Evolutionary conservation across 2,329 filamentous ascomycete genomes (phyloP), one percentile per base, ranked within the genome.

Genomic region (Scedosporium dehoogii): DNA sequence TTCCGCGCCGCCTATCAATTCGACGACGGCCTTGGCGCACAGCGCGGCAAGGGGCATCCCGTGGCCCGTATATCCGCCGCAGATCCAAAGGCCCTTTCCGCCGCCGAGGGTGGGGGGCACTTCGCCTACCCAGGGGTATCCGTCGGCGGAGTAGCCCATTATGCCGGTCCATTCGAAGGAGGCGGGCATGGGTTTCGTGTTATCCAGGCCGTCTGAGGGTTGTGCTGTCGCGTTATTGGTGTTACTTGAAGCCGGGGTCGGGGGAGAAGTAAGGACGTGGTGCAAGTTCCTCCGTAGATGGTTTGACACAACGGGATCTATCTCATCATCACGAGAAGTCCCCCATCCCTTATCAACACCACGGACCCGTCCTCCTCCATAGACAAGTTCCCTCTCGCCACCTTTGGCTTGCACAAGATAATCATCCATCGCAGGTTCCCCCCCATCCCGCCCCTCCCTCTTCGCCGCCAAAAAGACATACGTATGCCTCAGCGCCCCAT

Each of bases 11-110:
- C 80, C 67, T 61, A 90, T 82, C 77, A 88, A 81, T 57, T 81
- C 74, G 9, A 84, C 87, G 12, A 84, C 82, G 1, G 84, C 84
- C 63, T 85, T 82, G 1, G 82, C 89, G 67, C 83, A 85, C 48
- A 90, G 74, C 65, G 86, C 85, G 16, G 87, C 85, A 67, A 87
- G 85, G 21, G 89, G 88, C 88, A 92, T 91, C 0, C 90, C 90
- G 71, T 92, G 89, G 0, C 86, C 87, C 4, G 86, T 88, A 68
- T 88, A 91, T 3, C 86, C 88, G 2, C 80, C 87, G 64, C 81
- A 81, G 12, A 91, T 66, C 76, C 79, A 91, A 61, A 90, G 66
- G 0, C 86, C 85, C 70, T 9, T 61, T 3, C 53, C 72, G 18
- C 73, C 76, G n/a, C 80, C 84, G 25, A 81, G 66, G 5, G 71